These are phyloP conservation scores for Micromonas pusilla DNA, from an alignment of 139 green algal genomes.

Conservation along the genomic window DNA sequence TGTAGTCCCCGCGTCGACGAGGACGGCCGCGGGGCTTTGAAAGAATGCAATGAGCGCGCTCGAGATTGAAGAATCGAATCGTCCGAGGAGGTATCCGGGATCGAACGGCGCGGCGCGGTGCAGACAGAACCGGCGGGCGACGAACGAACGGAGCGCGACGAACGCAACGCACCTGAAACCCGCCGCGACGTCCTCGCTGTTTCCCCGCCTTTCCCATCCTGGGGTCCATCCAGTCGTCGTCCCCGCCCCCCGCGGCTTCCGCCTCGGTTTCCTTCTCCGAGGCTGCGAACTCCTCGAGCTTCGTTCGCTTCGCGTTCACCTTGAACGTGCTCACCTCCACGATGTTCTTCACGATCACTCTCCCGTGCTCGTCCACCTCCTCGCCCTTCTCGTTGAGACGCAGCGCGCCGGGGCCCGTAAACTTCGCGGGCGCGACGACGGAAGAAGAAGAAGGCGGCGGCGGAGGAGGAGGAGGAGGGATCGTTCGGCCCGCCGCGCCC, in stretches of 20 bases:
- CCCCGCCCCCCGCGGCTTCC: background rate
- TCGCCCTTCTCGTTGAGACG: constrained; percentile 10
- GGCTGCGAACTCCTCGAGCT: background rate
- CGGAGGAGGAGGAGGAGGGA: background rate
- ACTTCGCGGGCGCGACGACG: too few species aligned
- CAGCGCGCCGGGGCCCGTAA: background rate
- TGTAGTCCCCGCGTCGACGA: too few species aligned
- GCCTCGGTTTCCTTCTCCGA: background rate
- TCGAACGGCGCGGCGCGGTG: too few species aligned
- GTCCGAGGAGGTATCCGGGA: too few species aligned
- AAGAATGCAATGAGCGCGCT: too few species aligned
- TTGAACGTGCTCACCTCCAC: background rate
- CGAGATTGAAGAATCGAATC: too few species aligned
- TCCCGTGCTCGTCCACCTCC: constrained; percentile 12
- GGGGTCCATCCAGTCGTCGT: background rate
- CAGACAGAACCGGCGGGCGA: too few species aligned
- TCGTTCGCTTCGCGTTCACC: background rate
- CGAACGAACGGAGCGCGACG: too few species aligned
- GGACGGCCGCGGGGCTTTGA: too few species aligned
- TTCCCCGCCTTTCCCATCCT: background rate
- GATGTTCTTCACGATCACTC: background rate
- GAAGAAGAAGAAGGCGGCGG: too few species aligned
- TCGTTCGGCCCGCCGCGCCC: too few species aligned
- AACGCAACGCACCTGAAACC: background rate
- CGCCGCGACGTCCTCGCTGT: background rate